Conservation (phyloP, 768 basidiomycete genomes). For the Phylloporus sp. region DNA sequence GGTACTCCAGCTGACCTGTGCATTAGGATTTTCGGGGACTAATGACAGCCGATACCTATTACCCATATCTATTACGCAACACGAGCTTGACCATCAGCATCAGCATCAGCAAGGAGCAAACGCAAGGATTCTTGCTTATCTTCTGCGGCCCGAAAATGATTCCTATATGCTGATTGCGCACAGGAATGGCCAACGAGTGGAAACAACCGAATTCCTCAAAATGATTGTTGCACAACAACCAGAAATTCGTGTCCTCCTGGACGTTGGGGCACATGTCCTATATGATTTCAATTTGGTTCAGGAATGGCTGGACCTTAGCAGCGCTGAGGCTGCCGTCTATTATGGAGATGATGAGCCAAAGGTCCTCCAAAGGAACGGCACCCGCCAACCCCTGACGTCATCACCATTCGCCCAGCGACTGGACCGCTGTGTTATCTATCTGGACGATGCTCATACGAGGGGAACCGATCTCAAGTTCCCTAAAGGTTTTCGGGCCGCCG, state of each 20-base stretch:
- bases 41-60: constrained; percentile 39
- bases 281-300: constrained; percentile 36
- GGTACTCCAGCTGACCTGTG: background rate
- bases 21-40: constrained; percentile 44
- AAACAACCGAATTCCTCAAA: background rate
- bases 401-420: constrained; percentile 25
- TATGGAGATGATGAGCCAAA: too few species aligned
- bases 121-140: constrained; percentile 25
- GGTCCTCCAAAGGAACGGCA: background rate
- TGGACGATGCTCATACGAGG: constrained; percentile 47
- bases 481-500: constrained; percentile 16
- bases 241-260: constrained; percentile 42
- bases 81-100: background rate
- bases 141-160: background rate
- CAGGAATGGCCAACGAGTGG: background rate
- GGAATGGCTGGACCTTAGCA: constrained; percentile 10
- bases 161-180: background rate
- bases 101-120: constrained; percentile 29
- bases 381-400: background rate
- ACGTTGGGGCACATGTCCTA: constrained; percentile 55
- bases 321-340: constrained; percentile 41
- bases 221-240: constrained; percentile 1
- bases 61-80: constrained; percentile 18
- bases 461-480: constrained; percentile 55
- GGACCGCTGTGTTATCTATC: constrained; percentile 44